These are phyloP conservation scores for Ettlia oleoabundans DNA, from an alignment of 139 green algal genomes.

Conservation along the genomic window DNA sequence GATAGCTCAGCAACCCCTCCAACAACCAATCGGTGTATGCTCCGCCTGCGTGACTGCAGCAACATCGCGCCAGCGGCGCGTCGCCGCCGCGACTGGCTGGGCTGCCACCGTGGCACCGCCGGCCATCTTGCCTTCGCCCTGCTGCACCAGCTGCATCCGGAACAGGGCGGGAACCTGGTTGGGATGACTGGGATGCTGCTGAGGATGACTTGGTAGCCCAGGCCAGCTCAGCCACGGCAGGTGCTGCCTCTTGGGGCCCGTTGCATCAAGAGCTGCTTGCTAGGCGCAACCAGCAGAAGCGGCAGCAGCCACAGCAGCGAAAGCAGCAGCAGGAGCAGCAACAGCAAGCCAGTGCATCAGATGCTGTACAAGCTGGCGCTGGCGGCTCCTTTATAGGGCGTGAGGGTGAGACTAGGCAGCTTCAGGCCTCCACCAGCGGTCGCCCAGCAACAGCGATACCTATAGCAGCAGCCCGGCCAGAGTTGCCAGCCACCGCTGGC, in stretches of 20 bases:
- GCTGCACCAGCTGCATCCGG: not conserved
- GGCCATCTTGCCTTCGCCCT: not conserved
- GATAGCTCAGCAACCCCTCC: too few relatives aligned
- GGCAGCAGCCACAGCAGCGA: slow-evolving; percentile 5
- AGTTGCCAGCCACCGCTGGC: not conserved
- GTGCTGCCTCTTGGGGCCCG: slow-evolving; percentile 6
- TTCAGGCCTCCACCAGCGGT: not conserved
- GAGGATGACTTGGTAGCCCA: not conserved
- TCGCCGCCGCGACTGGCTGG: not conserved
- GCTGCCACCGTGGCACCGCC: not conserved
- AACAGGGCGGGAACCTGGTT: not conserved
- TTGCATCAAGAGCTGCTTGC: slow-evolving; percentile 2
- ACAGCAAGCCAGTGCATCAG: too few relatives aligned
- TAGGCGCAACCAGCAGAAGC: not conserved
- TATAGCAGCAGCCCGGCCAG: not conserved
- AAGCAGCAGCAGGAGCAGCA: slow-evolving; percentile 17
- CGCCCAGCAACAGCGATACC: not conserved
- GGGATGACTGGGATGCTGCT: slow-evolving; percentile 24
- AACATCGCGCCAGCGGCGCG: not conserved
- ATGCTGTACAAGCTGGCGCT: not conserved
- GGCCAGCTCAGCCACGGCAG: not conserved
- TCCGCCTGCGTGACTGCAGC: not conserved
- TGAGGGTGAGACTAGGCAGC: too few relatives aligned
- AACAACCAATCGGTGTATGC: not conserved
- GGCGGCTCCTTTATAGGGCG: too few relatives aligned